These are phyloP conservation scores for Clavispora carvajalis DNA, from an alignment of 805 yeast species.

Conservation along the genomic window DNA sequence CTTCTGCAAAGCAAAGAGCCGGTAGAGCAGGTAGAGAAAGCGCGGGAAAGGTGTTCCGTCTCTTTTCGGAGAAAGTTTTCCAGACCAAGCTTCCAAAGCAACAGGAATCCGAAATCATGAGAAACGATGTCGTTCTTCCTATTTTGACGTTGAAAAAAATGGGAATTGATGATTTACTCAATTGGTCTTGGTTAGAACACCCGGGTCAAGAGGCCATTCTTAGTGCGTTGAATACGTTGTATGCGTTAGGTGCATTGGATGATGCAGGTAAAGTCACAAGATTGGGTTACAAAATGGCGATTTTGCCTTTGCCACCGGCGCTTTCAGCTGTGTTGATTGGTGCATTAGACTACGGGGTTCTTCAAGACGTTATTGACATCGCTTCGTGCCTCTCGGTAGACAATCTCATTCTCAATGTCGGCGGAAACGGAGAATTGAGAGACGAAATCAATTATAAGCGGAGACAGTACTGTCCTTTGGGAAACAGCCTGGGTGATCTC, in stretches of 20 bases:
- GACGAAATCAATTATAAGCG: constrained; percentile 81
- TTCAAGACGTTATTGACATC: constrained; percentile 74
- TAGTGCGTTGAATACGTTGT: constrained; percentile 73
- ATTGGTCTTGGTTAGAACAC: constrained; percentile 90
- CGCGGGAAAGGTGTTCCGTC: constrained; percentile 77
- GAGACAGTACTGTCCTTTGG: constrained; percentile 62
- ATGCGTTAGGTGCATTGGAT: constrained; percentile 73
- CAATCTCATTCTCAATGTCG: constrained; percentile 73
- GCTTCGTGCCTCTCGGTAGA: constrained; percentile 92
- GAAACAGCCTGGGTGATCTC: constrained; percentile 76
- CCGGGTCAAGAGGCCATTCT: constrained; percentile 77
- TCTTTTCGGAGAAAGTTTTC: constrained; percentile 74
- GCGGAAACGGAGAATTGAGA: constrained; percentile 59
- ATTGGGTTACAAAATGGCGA: constrained; percentile 81
- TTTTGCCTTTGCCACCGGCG: constrained; percentile 89
- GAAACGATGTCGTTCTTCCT: constrained; percentile 83
- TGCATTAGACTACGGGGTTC: constrained; percentile 56
- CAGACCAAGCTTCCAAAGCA: constrained; percentile 53
- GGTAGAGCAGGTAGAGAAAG: constrained; percentile 99
- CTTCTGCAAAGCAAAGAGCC: constrained; percentile 90
- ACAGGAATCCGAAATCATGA: constrained; percentile 88
- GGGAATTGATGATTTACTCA: constrained; percentile 75
- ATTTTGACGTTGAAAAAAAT: constrained; percentile 76
- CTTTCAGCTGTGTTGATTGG: constrained; percentile 76
- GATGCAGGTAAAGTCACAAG: constrained; percentile 71